phyloP scores from a whole-genome alignment of 768 basidiomycete species.

The Suillus variegatus region DNA sequence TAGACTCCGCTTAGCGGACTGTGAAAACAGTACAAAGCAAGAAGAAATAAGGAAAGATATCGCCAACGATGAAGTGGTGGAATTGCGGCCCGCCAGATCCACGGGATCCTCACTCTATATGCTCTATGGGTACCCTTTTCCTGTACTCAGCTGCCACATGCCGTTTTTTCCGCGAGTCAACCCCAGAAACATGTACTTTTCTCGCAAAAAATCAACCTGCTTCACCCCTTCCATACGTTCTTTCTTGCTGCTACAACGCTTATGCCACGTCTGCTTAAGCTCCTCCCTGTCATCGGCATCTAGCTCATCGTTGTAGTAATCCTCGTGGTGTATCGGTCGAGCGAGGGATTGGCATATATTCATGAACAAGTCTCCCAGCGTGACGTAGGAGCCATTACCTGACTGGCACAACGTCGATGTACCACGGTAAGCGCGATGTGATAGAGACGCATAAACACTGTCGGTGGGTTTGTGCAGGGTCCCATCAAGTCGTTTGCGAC shows the following conservation, averaged over 20 bases:
- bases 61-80: not conserved
- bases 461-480: slow-evolving; percentile 53
- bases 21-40: not conserved
- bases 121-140: not conserved
- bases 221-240: slow-evolving; percentile 47
- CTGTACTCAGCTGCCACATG: slow-evolving; percentile 66
- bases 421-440: slow-evolving; percentile 66
- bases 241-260: slow-evolving; percentile 40
- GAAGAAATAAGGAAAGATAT: too few relatives aligned
- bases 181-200: slow-evolving; percentile 53
- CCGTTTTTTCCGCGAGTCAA: slow-evolving; percentile 55
- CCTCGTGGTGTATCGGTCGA: slow-evolving; percentile 45
- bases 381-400: slow-evolving; percentile 52
- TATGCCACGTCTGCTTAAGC: slow-evolving; percentile 46
- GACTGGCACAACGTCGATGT: slow-evolving; percentile 54
- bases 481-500: slow-evolving; percentile 55
- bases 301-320: slow-evolving; percentile 63
- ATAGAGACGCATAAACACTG: slow-evolving; percentile 53
- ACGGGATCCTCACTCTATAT: not conserved
- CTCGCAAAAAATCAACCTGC: slow-evolving; percentile 62
- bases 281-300: slow-evolving; percentile 43
- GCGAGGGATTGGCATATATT: slow-evolving; percentile 47
- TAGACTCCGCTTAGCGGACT: not conserved
- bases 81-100: not conserved
- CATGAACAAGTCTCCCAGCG: slow-evolving; percentile 54